Evolutionary conservation across 257 asterid species (phyloP).

Genomic region (Anisodus acutangulus): DNA sequence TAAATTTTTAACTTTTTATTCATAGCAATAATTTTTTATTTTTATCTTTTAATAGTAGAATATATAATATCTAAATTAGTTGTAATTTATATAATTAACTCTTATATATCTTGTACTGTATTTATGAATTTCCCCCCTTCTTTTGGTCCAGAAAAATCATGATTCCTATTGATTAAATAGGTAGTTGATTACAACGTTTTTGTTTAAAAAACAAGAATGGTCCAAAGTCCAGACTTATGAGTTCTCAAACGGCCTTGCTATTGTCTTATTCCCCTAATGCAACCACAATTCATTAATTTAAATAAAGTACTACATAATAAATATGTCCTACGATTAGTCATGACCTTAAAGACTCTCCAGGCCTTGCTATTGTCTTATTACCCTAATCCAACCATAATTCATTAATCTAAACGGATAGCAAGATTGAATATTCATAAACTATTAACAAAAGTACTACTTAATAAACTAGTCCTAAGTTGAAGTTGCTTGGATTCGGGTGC

Average conservation of each 20-base stretch:
- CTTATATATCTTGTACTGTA: no score
- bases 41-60: no score
- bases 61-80: no score
- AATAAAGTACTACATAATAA: neutral
- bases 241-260: neutral
- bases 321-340: no score
- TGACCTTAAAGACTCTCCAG: neutral
- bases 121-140: no score
- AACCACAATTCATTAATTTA: neutral
- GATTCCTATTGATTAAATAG: no score
- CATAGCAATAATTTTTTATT: no score
- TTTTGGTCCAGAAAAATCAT: no score
- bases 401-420: neutral
- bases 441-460: neutral
- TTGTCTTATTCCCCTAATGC: neutral
- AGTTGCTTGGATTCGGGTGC: no score
- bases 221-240: neutral
- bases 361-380: neutral
- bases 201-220: neutral
- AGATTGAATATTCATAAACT: neutral
- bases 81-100: no score
- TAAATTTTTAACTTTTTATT: no score
- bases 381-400: neutral
- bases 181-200: neutral
- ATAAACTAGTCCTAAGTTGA: neutral